Percentiles rank a stretch among this genome's conserved stretches.
phyloP scores from a whole-genome alignment of 2,329 filamentous ascomycete species.

The Fusarium sterilihyphosum region DNA sequence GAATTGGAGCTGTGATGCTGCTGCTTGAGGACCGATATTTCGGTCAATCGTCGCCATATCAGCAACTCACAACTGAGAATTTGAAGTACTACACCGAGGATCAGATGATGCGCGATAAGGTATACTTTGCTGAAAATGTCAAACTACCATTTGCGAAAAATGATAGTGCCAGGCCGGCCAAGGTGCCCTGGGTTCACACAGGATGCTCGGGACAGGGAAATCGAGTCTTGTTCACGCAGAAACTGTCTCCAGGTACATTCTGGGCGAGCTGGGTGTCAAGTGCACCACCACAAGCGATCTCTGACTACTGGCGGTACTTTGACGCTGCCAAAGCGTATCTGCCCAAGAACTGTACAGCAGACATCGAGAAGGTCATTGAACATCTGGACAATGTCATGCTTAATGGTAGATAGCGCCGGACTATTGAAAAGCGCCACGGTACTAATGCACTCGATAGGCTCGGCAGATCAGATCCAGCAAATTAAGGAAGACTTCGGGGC shows the following conservation, averaged over 20 bases:
- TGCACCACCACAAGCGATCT: neutral
- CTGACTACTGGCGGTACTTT: slow-evolving; percentile 3
- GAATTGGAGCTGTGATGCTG: neutral
- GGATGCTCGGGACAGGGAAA: neutral
- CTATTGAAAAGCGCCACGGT: neutral
- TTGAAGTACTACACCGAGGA: slow-evolving; percentile 2
- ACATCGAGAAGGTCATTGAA: neutral
- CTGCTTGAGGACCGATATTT: slow-evolving; percentile 5
- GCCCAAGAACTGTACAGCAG: slow-evolving; percentile 1
- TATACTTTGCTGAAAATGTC: neutral
- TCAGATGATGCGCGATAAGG: neutral
- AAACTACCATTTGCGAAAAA: neutral
- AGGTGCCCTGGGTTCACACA: slow-evolving; percentile 1
- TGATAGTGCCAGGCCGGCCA: neutral
- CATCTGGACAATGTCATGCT: neutral
- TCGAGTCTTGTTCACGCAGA: neutral
- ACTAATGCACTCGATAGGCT: neutral
- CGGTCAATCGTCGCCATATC: neutral
- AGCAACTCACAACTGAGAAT: neutral
- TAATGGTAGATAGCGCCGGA: neutral
- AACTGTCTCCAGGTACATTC: neutral
- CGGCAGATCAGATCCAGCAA: neutral
- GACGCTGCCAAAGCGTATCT: slow-evolving; percentile 1
- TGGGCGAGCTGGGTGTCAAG: slow-evolving; percentile 2
- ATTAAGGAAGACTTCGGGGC: neutral